A percentile compares a stretch with the other conserved stretches of the same genome.
These are phyloP conservation scores for Macrocybe gigantea DNA, from an alignment of 768 basidiomycete species.

Conservation along the genomic window DNA sequence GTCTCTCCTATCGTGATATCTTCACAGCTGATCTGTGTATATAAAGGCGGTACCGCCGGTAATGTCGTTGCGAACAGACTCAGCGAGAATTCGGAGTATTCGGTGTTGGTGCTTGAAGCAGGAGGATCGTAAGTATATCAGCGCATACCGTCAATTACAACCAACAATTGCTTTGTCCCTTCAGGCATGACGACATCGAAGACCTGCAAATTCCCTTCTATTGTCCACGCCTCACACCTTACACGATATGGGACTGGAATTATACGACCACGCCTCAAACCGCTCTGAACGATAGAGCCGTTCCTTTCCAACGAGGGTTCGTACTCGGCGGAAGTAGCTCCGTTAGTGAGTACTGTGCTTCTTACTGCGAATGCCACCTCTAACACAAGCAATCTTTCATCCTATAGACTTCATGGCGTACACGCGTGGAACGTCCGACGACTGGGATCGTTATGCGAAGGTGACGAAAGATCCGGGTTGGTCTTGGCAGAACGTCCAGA, in stretches of 20 bases:
- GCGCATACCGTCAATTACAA: background rate
- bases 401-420: conserved; percentile 17
- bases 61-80: conserved; percentile 22
- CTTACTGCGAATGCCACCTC: too few relatives aligned
- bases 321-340: conserved; percentile 23
- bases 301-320: conserved; percentile 19
- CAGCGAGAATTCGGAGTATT: conserved; percentile 27
- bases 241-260: conserved; percentile 17
- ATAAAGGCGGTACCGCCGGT: conserved; percentile 19
- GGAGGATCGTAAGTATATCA: conserved; percentile 16
- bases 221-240: conserved; percentile 4
- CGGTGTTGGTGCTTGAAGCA: conserved; percentile 37
- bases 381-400: background rate
- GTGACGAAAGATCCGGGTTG: conserved; percentile 10
- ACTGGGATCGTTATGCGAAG: conserved; percentile 18
- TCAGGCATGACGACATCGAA: conserved; percentile 8
- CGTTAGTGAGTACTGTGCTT: conserved; percentile 13
- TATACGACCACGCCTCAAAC: conserved; percentile 19
- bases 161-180: background rate
- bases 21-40: conserved; percentile 27
- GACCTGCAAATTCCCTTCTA: conserved; percentile 8
- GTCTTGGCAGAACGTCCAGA: conserved; percentile 18
- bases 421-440: conserved; percentile 17
- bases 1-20: background rate
- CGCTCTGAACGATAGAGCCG: conserved; percentile 15